Base-by-base conservation (phyloP, 169 alveolate species). In the Theileria orientalis region DNA sequence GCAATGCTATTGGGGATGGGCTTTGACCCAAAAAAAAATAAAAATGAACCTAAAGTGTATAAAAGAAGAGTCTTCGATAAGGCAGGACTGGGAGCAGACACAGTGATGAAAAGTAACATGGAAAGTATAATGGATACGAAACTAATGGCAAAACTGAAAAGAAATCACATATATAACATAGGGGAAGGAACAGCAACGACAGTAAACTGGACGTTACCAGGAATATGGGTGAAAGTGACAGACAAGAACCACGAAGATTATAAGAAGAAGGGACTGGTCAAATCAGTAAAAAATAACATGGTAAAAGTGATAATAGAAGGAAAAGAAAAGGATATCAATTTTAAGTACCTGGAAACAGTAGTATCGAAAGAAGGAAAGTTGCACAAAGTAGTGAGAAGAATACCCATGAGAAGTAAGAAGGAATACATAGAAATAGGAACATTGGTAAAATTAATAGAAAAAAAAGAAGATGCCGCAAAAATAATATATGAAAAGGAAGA, bases 1-100 rank as follows among this genome's bases (percentile, higher is more conserved):
- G 92, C 92, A 14, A 84, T 85, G 91, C 75, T 85, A 25, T 9
- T 84, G 91, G 91, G 91, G 14, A 85, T 85, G 91, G 91, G 91
- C 25, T 85, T 41, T 68, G 83, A 85, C 75, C 92, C 92, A 14
- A 44, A 66, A 19, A 84, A 19, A 44, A 61, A 69, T 57, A 69
- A 80, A 21, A 67, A 14, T 19, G 32, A 57, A 47, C 91, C 92
- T 25, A 66, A 66, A 68, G 90, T 62, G 56, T 74, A 64, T 32
- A 85, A 76, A 56, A 40, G 72, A 35, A 51, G 91, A 19, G 67
- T 46, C 5, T 85, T 62, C 51, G 91, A 85, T 16, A 32, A 68
- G 13, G 91, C 84, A 16, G 91, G 91, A 8, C 68, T 85, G 52
- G 91, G 91, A 25, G 69, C 91, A 0, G 85, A 82, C 44, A 64